Evolutionary conservation across 2,329 filamentous ascomycete species (phyloP).

Genomic region (Fusarium sp.): DNA sequence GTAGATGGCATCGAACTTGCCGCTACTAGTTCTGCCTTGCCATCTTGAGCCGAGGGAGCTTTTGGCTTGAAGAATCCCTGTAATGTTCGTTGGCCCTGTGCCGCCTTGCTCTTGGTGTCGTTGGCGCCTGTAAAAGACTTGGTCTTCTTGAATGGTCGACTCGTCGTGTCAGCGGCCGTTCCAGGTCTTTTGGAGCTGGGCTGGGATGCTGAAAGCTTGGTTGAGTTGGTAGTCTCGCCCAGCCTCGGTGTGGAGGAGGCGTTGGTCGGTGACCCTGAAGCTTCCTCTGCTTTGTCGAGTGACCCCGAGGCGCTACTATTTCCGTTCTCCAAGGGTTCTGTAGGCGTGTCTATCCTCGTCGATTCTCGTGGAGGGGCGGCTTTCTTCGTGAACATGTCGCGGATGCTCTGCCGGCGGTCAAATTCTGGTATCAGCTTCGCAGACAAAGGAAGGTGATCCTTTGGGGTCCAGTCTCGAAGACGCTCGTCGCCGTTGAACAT

Average conservation of each 20-base stretch:
- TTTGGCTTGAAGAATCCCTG: slow-evolving; percentile 81
- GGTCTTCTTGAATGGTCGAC: slow-evolving; percentile 40
- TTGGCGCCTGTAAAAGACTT: slow-evolving; percentile 39
- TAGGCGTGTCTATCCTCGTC: not conserved
- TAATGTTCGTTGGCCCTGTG: slow-evolving; percentile 65
- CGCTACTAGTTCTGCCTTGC: slow-evolving; percentile 4
- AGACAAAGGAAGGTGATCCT: slow-evolving; percentile 77
- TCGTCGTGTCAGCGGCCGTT: slow-evolving; percentile 9
- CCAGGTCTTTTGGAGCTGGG: slow-evolving; percentile 30
- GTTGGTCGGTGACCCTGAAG: not conserved
- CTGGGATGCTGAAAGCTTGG: slow-evolving; percentile 1
- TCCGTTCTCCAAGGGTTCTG: not conserved
- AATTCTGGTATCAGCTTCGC: slow-evolving; percentile 90
- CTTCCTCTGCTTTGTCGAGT: not conserved
- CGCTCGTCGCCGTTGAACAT: slow-evolving; percentile 76
- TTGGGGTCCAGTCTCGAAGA: slow-evolving; percentile 71
- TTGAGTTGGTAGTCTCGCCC: not conserved
- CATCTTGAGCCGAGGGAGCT: slow-evolving; percentile 13
- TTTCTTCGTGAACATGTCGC: slow-evolving; percentile 82
- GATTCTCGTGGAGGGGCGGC: slow-evolving; percentile 13
- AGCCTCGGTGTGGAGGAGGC: not conserved
- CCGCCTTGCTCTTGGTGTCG: slow-evolving; percentile 47
- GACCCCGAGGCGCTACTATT: not conserved
- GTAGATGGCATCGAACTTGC: slow-evolving; percentile 15
- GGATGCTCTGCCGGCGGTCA: slow-evolving; percentile 83